Evolutionary conservation across 345 rosid species (phyloP), one percentile per base, ranked within the genome.

Genomic region (Nephelium lappaceum): DNA sequence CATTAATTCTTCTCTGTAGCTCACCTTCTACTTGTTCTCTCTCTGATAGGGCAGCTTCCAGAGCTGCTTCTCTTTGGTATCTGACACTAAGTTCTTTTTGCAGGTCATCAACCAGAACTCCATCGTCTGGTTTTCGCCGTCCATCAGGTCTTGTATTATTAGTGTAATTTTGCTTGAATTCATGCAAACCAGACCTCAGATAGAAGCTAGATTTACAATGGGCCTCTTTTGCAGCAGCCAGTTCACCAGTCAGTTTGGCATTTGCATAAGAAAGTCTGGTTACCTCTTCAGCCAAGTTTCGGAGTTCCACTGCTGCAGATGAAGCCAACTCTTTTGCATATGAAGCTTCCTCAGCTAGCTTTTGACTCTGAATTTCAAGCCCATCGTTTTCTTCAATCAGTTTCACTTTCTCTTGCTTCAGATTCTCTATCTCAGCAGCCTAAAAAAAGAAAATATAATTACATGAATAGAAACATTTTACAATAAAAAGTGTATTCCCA

Each of bases 261-360:
- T 88, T 91, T 80, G 89, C 88, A 81, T 84, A 89, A 70, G 93
- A 84, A 39, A 91, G 95, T 67, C 78, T 83, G 72, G 95, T 88
- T 62, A 91, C 95, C 88, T 91, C 95, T 79, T 86, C 91, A 47
- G 93, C 93, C 81, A 91, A 83, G 83, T 88, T 88, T 43, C 53
- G 85, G 25, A 91, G 92, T 80, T 91, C 95, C 80, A 88, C 84
- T 64, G 92, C 92, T 0, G 95, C 95, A 38, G 95, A 91, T 5
- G 92, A 82, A 12, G 93, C 95, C 81, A 89, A 81, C 84, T 88
- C 93, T 75, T 89, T 91, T 71, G 95, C 93, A 84, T 88, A 91
- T 57, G 93, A 84, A 69, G 93, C 90, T 87, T 89, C 93, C 82
- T 91, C 92, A 55, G 87, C 87, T 73, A 89, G 72, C 77, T 89